Percentiles rank a stretch among this genome's conserved stretches.
phyloP scores from a whole-genome alignment of 768 basidiomycete species.

The Suillus cothurnatus region DNA sequence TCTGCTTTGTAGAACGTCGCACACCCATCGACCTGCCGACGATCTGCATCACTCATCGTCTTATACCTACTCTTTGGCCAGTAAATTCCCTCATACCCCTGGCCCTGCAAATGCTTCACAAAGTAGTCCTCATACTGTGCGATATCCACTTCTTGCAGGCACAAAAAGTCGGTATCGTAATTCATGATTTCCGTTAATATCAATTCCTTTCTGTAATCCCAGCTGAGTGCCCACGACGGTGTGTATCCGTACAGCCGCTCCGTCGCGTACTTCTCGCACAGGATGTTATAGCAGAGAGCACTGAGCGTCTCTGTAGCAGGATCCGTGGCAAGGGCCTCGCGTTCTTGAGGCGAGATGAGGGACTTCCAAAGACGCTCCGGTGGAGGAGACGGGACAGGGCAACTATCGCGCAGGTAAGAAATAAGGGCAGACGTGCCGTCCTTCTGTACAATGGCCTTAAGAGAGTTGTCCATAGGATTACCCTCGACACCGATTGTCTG shows the following conservation, averaged over 20 bases:
- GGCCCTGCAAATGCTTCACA: constrained; percentile 63
- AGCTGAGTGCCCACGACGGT: constrained; percentile 93
- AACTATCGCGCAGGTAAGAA: constrained; percentile 90
- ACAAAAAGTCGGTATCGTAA: constrained; percentile 86
- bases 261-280: constrained; percentile 90
- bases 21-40: constrained; percentile 91
- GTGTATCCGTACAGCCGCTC: constrained; percentile 93
- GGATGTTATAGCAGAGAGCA: constrained; percentile 89
- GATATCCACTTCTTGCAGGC: constrained; percentile 94
- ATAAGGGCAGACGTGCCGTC: constrained; percentile 93
- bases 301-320: constrained; percentile 75
- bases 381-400: constrained; percentile 78
- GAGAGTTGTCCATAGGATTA: constrained; percentile 82
- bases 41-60: constrained; percentile 88
- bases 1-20: constrained; percentile 92
- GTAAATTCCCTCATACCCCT: constrained; percentile 89
- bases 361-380: constrained; percentile 80
- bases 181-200: constrained; percentile 84
- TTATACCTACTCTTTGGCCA: constrained; percentile 92
- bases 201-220: constrained; percentile 90
- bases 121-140: constrained; percentile 94
- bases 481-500: constrained; percentile 95
- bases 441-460: constrained; percentile 86
- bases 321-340: constrained; percentile 61
- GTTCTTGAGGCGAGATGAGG: constrained; percentile 58